Conservation (phyloP, 2,329 filamentous ascomycete species). For the Fusarium falciforme region DNA sequence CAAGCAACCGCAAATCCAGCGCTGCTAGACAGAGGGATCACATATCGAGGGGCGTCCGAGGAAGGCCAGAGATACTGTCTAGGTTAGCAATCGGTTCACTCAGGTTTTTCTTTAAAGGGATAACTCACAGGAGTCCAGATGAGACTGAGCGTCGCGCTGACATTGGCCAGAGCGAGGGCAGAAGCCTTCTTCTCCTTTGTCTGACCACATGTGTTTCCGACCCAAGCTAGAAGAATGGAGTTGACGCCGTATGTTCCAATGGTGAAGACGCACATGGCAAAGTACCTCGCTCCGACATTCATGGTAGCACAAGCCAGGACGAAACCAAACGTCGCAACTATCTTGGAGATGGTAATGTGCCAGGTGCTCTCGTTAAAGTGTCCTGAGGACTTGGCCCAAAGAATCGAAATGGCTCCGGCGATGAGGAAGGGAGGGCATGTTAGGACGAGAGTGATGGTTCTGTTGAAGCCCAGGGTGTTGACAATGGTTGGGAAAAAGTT, state of each 20-base stretch:
- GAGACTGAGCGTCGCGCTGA: slow-evolving; percentile 31
- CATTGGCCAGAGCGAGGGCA: slow-evolving; percentile 49
- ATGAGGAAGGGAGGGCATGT: slow-evolving; percentile 56
- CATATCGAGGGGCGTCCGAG: slow-evolving; percentile 37
- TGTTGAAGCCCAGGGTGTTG: slow-evolving; percentile 36
- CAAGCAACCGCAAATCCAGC: slow-evolving; percentile 48
- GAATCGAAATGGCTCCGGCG: slow-evolving; percentile 39
- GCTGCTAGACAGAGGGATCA: slow-evolving; percentile 33
- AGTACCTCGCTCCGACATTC: slow-evolving; percentile 36
- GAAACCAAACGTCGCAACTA: slow-evolving; percentile 49
- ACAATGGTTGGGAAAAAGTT: slow-evolving; percentile 40
- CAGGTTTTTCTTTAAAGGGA: fast-evolving
- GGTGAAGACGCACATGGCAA: slow-evolving; percentile 53
- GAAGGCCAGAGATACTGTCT: slow-evolving; percentile 33
- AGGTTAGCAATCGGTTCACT: neutral
- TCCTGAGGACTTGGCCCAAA: slow-evolving; percentile 51
- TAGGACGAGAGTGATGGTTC: slow-evolving; percentile 41
- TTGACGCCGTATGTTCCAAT: slow-evolving; percentile 53
- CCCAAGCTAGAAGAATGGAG: slow-evolving; percentile 59
- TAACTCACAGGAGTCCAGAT: slow-evolving; percentile 37
- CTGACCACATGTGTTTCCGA: slow-evolving; percentile 54
- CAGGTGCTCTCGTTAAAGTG: slow-evolving; percentile 58
- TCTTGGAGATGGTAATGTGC: slow-evolving; percentile 57
- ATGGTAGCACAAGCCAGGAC: slow-evolving; percentile 42
- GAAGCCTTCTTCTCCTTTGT: slow-evolving; percentile 61